Conservation (phyloP, 2,329 filamentous ascomycete genomes). For the Penicillium crustosum region DNA sequence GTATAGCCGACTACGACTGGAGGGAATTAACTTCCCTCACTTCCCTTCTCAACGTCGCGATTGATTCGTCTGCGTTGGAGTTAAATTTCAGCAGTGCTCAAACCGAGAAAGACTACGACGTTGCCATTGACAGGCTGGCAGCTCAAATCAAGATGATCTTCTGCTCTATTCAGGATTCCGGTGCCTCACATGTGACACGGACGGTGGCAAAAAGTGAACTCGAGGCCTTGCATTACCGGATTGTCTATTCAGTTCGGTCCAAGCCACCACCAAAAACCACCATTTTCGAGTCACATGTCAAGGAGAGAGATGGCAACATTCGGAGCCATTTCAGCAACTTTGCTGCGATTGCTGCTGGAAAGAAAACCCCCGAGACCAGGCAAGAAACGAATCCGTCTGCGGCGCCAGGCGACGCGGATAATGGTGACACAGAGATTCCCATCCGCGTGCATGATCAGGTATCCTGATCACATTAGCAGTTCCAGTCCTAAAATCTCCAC, state of each 20-base stretch:
- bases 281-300: conserved; percentile 33
- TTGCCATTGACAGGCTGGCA: conserved; percentile 66
- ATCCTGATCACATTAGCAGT: neutral
- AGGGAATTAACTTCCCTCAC: conserved; percentile 64
- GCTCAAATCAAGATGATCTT: conserved; percentile 57
- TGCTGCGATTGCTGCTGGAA: neutral
- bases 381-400: neutral
- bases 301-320: conserved; percentile 16
- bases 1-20: conserved; percentile 56
- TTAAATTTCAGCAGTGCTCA: conserved; percentile 32
- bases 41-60: conserved; percentile 68
- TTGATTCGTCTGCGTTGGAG: conserved; percentile 62
- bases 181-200: conserved; percentile 68
- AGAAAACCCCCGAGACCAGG: neutral
- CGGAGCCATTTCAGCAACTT: conserved; percentile 14
- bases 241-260: conserved; percentile 70
- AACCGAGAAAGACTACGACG: conserved; percentile 62
- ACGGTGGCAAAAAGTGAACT: conserved; percentile 76
- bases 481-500: neutral
- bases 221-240: conserved; percentile 71
- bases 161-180: conserved; percentile 68
- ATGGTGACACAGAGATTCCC: conserved; percentile 6
- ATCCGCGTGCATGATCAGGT: conserved; percentile 11
- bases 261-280: conserved; percentile 55
- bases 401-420: neutral